These are phyloP conservation scores for Aspergillus texensis DNA, from an alignment of 2,329 filamentous ascomycete species.

Conservation along the genomic window DNA sequence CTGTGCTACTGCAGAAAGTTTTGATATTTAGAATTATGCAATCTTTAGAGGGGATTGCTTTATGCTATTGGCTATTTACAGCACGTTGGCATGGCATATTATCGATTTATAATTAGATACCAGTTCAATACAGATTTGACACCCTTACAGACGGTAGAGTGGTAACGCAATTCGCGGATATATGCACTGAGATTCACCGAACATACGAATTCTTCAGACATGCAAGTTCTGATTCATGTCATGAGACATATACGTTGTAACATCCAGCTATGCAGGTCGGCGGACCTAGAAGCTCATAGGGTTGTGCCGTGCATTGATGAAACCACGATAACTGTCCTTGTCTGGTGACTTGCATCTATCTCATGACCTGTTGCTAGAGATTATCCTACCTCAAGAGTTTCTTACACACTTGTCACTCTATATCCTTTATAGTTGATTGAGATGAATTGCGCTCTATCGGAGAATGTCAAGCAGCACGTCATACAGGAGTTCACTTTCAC, in stretches of 20 bases:
- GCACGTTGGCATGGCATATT: neutral
- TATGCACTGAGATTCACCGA: neutral
- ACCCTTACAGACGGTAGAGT: neutral
- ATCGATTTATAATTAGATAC: neutral
- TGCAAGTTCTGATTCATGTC: neutral
- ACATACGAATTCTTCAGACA: neutral
- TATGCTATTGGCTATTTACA: neutral
- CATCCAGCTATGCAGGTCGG: neutral
- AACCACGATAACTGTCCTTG: neutral
- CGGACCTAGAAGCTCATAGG: neutral
- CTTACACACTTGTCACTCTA: neutral
- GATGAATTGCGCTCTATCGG: neutral
- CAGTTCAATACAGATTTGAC: neutral
- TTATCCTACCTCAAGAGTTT: neutral
- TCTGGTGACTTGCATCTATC: neutral
- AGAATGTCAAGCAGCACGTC: neutral
- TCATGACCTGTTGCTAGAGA: neutral
- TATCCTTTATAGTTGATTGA: neutral
- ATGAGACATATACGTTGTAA: neutral
- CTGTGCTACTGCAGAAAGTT: neutral
- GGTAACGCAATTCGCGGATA: neutral
- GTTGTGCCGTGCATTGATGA: neutral
- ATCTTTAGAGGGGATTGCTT: too few relatives aligned
- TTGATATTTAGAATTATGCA: too few relatives aligned
- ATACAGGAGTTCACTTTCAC: neutral